Evolutionary conservation across 2,329 filamentous ascomycete genomes (phyloP).

Genomic region (Endoconidiophora polonica): DNA sequence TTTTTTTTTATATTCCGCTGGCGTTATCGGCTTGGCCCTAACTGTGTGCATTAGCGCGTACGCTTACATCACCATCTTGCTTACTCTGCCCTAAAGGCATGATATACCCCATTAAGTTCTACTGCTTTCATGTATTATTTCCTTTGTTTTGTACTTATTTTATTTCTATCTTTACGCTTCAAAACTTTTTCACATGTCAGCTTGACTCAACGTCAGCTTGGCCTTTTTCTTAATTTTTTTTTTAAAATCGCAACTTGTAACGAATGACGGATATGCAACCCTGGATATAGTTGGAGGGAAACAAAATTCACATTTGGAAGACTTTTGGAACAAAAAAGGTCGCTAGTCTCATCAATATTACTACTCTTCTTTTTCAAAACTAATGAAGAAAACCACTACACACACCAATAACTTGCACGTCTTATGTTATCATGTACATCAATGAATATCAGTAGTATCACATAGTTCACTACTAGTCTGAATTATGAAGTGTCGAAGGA

Average conservation of each 20-base stretch:
- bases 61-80: not conserved
- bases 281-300: too few species aligned
- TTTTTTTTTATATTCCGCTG: not conserved
- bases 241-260: not conserved
- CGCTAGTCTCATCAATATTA: too few species aligned
- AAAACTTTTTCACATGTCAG: not conserved
- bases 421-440: too few species aligned
- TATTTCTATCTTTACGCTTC: not conserved
- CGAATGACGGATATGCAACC: too few species aligned
- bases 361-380: too few species aligned
- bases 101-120: constrained; percentile 1
- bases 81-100: not conserved
- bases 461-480: too few species aligned
- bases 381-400: too few species aligned
- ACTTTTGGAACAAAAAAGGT: too few species aligned
- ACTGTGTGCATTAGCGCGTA: constrained; percentile 1
- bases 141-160: not conserved
- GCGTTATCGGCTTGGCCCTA: constrained; percentile 5
- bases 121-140: constrained; percentile 1
- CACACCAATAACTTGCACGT: too few species aligned
- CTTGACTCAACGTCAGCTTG: not conserved
- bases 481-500: too few species aligned
- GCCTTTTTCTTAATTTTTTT: not conserved
- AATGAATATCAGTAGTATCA: too few species aligned
- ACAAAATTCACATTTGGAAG: too few species aligned